Conservation (phyloP, 2,329 filamentous ascomycete genomes). For the Beauveria sp. region DNA sequence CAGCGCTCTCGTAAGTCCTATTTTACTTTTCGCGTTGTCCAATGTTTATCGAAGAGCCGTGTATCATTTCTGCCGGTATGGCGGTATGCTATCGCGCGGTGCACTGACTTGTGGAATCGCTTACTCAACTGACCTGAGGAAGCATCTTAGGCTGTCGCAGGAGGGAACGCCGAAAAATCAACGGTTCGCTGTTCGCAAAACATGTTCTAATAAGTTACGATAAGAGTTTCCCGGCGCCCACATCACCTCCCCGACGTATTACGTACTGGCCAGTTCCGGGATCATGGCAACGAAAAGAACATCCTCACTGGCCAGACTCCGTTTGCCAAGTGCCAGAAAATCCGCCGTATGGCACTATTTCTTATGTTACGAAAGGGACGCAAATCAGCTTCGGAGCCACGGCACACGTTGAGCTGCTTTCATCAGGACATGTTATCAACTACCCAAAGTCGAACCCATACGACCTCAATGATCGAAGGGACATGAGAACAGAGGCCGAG, state of each 20-base stretch:
- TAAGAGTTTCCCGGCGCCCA: not conserved
- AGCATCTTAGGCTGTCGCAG: not conserved
- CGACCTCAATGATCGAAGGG: conserved; percentile 5
- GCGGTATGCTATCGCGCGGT: not conserved
- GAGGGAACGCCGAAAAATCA: not conserved
- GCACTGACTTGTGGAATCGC: not conserved
- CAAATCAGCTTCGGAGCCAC: conserved; percentile 14
- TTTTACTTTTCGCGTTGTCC: too few relatives aligned
- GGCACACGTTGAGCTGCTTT: conserved; percentile 16
- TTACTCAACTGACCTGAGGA: not conserved
- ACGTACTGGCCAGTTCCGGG: conserved; percentile 15
- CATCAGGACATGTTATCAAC: conserved; percentile 17
- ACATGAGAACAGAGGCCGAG: conserved; percentile 17
- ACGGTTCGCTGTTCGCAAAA: not conserved
- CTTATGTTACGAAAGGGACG: conserved; percentile 17
- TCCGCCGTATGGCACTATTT: conserved; percentile 14
- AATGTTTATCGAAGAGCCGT: not conserved
- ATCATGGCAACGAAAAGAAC: conserved; percentile 15
- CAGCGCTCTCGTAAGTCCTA: too few relatives aligned
- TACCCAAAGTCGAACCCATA: conserved; percentile 17
- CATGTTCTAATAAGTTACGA: not conserved
- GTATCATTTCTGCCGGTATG: not conserved
- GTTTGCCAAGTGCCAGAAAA: conserved; percentile 16
- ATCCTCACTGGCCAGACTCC: conserved; percentile 16
- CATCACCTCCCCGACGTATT: not conserved